These are phyloP conservation scores for Talaromyces sp. DNA, from an alignment of 2,329 filamentous ascomycete species.

Conservation along the genomic window DNA sequence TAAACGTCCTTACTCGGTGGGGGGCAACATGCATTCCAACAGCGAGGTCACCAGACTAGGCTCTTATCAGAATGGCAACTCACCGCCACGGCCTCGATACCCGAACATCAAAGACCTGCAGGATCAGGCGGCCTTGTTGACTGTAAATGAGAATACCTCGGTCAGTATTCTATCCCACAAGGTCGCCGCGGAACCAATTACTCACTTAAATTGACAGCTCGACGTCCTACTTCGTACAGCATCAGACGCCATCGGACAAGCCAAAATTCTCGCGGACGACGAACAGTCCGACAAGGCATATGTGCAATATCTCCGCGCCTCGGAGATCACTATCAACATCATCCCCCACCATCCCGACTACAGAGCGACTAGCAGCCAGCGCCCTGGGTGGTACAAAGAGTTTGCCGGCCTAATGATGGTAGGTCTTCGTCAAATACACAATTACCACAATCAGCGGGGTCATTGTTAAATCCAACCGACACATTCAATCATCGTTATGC, in stretches of 20 bases:
- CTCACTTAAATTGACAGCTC: constrained; percentile 33
- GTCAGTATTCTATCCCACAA: constrained; percentile 25
- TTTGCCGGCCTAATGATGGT: constrained; percentile 55
- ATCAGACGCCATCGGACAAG: constrained; percentile 39
- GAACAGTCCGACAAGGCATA: constrained; percentile 70
- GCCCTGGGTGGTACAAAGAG: constrained; percentile 51
- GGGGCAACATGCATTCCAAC: constrained; percentile 32
- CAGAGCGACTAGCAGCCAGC: constrained; percentile 62
- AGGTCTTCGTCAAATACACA: constrained; percentile 8
- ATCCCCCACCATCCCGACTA: constrained; percentile 79
- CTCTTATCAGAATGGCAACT: constrained; percentile 28
- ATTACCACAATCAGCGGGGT: too few species aligned
- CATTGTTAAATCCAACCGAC: too few species aligned
- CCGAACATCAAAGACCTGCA: constrained; percentile 46
- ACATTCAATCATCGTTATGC: not conserved
- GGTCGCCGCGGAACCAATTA: constrained; percentile 8
- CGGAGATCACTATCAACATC: constrained; percentile 73
- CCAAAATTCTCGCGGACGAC: constrained; percentile 34
- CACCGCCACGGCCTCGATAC: constrained; percentile 31
- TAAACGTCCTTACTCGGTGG: constrained; percentile 30
- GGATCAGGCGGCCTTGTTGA: constrained; percentile 39
- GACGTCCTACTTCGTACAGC: constrained; percentile 37
- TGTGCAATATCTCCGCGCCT: constrained; percentile 81
- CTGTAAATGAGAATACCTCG: constrained; percentile 35
- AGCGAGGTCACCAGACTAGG: constrained; percentile 27